Percentiles rank a stretch among this genome's conserved stretches.
These are phyloP conservation scores for Fusarium bactridioides DNA, from an alignment of 2,329 filamentous ascomycete species.

Conservation along the genomic window DNA sequence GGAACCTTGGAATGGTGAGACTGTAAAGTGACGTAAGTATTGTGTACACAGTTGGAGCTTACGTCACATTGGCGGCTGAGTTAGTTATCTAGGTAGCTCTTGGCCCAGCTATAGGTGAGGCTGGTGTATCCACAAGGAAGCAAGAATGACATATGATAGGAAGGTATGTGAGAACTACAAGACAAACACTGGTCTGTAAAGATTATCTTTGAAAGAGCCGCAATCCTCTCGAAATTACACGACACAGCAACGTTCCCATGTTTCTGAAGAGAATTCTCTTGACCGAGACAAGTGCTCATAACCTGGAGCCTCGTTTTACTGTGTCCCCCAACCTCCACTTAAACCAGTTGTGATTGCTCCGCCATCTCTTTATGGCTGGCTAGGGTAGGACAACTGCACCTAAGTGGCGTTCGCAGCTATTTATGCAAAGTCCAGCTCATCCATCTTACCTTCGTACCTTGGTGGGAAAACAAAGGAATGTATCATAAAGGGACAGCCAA, in stretches of 20 bases:
- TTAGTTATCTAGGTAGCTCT: background rate
- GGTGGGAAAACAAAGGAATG: background rate
- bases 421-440: conserved; percentile 21
- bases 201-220: background rate
- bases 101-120: background rate
- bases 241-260: background rate
- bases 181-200: background rate
- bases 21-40: conserved; percentile 17
- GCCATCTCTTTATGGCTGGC: background rate
- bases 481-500: background rate
- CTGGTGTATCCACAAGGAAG: background rate
- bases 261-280: background rate
- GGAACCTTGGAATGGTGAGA: conserved; percentile 25
- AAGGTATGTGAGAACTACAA: background rate
- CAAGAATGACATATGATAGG: conserved; percentile 19
- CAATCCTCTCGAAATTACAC: background rate
- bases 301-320: background rate
- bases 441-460: background rate
- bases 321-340: background rate
- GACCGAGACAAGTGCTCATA: background rate
- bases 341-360: background rate
- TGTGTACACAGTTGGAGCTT: background rate
- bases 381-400: conserved; percentile 22
- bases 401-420: conserved; percentile 15
- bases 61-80: conserved; percentile 15